Evolutionary conservation across 257 asterid genomes (phyloP).

Genomic region (Solanum clarkiae): DNA sequence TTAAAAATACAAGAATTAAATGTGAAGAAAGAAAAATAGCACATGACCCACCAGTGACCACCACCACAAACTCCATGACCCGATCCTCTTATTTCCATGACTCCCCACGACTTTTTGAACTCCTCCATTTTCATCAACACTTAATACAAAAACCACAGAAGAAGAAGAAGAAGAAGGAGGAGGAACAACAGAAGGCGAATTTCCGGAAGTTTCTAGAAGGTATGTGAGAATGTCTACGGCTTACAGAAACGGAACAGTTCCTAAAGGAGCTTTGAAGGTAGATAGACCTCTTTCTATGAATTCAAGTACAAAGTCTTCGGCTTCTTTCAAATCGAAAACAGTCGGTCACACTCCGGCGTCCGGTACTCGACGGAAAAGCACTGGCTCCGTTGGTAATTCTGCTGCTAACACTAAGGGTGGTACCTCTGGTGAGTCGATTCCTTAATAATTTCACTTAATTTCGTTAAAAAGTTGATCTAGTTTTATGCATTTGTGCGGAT

Average conservation of each 20-base stretch:
- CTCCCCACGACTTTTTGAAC: conserved; percentile 5
- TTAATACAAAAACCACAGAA: neutral
- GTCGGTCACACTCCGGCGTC: conserved; percentile 13
- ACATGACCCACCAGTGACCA: conserved; percentile 5
- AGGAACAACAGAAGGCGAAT: neutral
- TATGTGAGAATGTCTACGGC: conserved; percentile 28
- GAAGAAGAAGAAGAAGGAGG: neutral
- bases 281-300: conserved; percentile 19
- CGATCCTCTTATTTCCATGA: neutral
- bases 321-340: conserved; percentile 36
- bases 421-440: conserved; percentile 20
- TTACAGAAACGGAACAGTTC: conserved; percentile 36
- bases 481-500: neutral
- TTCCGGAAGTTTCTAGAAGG: neutral
- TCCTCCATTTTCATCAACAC: neutral
- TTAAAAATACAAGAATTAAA: neutral
- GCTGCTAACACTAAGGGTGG: conserved; percentile 17
- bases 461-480: neutral
- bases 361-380: conserved; percentile 34
- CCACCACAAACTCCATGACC: conserved; percentile 6
- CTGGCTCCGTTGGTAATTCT: conserved; percentile 16
- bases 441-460: neutral
- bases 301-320: conserved; percentile 26
- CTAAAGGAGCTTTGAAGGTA: conserved; percentile 27
- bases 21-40: neutral